phyloP scores from a whole-genome alignment of 1,284 basidiomycete genomes.

The Boletus smithii region DNA sequence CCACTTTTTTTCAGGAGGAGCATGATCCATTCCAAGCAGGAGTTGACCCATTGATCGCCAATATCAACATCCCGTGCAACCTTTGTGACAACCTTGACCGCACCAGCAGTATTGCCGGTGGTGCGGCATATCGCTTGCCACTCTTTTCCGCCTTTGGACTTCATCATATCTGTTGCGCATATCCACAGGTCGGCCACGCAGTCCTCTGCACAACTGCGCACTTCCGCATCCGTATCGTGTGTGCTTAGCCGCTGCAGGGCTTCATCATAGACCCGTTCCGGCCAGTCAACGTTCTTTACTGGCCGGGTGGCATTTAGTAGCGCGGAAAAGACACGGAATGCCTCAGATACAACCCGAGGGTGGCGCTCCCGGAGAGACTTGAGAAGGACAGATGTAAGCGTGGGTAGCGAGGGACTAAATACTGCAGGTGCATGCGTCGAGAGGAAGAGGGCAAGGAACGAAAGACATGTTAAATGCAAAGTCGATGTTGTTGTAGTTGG shows the following conservation, averaged over 20 bases:
- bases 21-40: slow-evolving; percentile 76
- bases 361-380: slow-evolving; percentile 70
- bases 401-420: slow-evolving; percentile 60
- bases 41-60: slow-evolving; percentile 76
- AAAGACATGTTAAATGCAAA: slow-evolving; percentile 76
- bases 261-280: slow-evolving; percentile 70
- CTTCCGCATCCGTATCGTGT: slow-evolving; percentile 88
- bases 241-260: slow-evolving; percentile 70
- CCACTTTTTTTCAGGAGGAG: slow-evolving; percentile 78
- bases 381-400: slow-evolving; percentile 71
- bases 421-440: slow-evolving; percentile 70
- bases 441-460: slow-evolving; percentile 85
- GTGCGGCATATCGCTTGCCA: slow-evolving; percentile 81
- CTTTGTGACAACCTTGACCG: slow-evolving; percentile 68
- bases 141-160: slow-evolving; percentile 59
- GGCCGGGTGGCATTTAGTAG: slow-evolving; percentile 64
- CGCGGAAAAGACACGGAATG: slow-evolving; percentile 77
- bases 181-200: slow-evolving; percentile 85
- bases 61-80: slow-evolving; percentile 68
- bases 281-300: slow-evolving; percentile 56
- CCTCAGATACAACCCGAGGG: slow-evolving; percentile 75
- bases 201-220: slow-evolving; percentile 79
- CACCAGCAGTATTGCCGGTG: slow-evolving; percentile 69
- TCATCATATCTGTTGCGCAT: slow-evolving; percentile 73
- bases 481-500: slow-evolving; percentile 68